phyloP scores from a whole-genome alignment of 1,284 basidiomycete genomes.

The Cryptococcus depauperatus region DNA sequence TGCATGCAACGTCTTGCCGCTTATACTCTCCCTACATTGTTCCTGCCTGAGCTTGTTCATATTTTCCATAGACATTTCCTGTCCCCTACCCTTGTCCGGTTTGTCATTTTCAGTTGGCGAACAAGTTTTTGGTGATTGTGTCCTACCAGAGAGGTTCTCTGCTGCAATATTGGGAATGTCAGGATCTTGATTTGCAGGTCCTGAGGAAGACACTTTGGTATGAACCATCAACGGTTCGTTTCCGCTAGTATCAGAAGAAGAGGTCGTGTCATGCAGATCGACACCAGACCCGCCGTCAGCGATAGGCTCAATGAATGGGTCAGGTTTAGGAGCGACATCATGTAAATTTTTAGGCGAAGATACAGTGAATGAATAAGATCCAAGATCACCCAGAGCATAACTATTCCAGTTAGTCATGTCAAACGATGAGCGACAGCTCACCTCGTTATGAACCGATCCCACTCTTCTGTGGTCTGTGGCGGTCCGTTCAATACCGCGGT shows the following conservation, averaged over 20 bases:
- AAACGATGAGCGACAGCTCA: too few relatives aligned
- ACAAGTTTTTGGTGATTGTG: not conserved
- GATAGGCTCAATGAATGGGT: too few relatives aligned
- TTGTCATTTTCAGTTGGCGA: not conserved
- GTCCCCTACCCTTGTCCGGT: conserved; percentile 1
- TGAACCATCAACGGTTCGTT: not conserved
- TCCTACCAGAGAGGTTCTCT: not conserved
- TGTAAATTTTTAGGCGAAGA: too few relatives aligned
- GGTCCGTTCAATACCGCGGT: not conserved
- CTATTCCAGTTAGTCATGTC: too few relatives aligned
- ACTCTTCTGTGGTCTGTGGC: conserved; percentile 21
- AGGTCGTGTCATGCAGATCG: not conserved
- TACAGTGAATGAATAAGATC: too few relatives aligned
- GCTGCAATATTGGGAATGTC: conserved; percentile 28
- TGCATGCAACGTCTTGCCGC: not conserved
- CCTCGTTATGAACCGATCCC: conserved; percentile 22
- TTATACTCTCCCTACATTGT: conserved; percentile 5
- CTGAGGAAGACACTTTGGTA: conserved; percentile 7
- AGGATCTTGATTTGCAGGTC: conserved; percentile 29
- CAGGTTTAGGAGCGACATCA: too few relatives aligned
- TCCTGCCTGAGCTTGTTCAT: conserved; percentile 10
- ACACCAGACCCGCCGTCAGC: not conserved
- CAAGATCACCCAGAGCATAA: too few relatives aligned
- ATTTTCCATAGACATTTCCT: conserved; percentile 12
- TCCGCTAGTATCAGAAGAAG: too few relatives aligned